phyloP scores from a whole-genome alignment of 306 rosid species.

The Carpinus fangiana region DNA sequence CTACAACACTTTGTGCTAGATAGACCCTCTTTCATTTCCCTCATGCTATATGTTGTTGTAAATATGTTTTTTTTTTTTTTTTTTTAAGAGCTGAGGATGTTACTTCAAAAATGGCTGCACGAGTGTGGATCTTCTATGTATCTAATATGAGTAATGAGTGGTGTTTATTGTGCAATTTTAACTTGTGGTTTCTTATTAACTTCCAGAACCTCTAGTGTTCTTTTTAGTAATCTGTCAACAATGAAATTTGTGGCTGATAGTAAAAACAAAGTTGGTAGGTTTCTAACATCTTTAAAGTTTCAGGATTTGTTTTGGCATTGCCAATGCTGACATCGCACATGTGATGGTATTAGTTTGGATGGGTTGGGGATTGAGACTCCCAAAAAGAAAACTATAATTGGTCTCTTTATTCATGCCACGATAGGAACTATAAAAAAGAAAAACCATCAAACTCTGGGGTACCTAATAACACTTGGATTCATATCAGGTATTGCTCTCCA shows the following conservation, averaged over 20 bases:
- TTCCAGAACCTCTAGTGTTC: background rate
- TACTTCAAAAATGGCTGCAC: background rate
- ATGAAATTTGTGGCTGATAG: background rate
- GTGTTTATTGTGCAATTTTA: background rate
- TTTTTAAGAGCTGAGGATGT: background rate
- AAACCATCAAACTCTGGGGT: background rate
- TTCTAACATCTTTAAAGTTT: background rate
- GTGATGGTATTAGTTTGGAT: background rate
- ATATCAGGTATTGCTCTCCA: constrained; percentile 67
- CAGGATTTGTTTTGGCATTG: background rate
- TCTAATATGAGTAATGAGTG: background rate
- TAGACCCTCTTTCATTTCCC: background rate
- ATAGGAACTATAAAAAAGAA: background rate
- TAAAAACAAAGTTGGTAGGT: background rate
- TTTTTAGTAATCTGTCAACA: background rate
- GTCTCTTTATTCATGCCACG: background rate
- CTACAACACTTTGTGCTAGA: background rate
- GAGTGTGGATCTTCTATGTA: background rate
- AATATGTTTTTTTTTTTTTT: background rate
- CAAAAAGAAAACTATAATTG: too few relatives aligned
- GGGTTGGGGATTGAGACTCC: background rate
- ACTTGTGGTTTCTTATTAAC: background rate
- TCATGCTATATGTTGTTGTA: background rate
- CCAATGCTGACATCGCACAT: background rate
- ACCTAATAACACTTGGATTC: constrained; percentile 22